Base-by-base conservation (phyloP, 768 basidiomycete species). In the Gyrodon lividus region DNA sequence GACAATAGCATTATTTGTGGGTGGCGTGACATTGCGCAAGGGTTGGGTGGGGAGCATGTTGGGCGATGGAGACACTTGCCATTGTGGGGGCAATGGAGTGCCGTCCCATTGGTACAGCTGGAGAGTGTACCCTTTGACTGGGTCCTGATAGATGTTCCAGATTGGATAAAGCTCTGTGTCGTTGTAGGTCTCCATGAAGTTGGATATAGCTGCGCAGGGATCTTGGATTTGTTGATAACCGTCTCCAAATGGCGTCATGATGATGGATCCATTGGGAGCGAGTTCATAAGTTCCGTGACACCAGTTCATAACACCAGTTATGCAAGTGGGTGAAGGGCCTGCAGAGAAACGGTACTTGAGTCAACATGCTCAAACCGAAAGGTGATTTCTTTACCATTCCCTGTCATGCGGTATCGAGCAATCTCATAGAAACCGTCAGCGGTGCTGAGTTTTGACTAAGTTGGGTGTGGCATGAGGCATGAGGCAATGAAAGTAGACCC, bases 201-300 rank as follows among this genome's bases (percentile, higher is more conserved):
- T 92, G 24, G 94, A 92, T 9, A 80, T 75, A 9, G 93, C 89
- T 1, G 87, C 88, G 63, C 96, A 99, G 0, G 93, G 87, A 58
- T 95, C 88, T 74, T 99, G 93, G 35, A 98, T 79, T 75, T 96
- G 95, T 67, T 97, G 92, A 71, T 83, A 90, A 14, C 96, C 96
- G 66, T 99, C 96, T 16, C 77, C 80, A 56, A 92, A 79, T 2
- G 94, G 90, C 3, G 64, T 71, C 62, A 92, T 72, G 35, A 79
- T 67, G 52, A 98, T 81, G 9, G 92, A 96, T 6, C 93, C 93
- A 63, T 98, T 95, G 46, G 73, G 19, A 52, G 81, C 72, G 40
- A 89, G 70, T 0, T 64, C 52, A 71, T 86, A 94, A 24, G 68
- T 84, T 12, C 97, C 97, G 67, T 98, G 97, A 56, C 83, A 84